phyloP scores from a whole-genome alignment of 2,329 filamentous ascomycete genomes.

The Phialophora chinensis region DNA sequence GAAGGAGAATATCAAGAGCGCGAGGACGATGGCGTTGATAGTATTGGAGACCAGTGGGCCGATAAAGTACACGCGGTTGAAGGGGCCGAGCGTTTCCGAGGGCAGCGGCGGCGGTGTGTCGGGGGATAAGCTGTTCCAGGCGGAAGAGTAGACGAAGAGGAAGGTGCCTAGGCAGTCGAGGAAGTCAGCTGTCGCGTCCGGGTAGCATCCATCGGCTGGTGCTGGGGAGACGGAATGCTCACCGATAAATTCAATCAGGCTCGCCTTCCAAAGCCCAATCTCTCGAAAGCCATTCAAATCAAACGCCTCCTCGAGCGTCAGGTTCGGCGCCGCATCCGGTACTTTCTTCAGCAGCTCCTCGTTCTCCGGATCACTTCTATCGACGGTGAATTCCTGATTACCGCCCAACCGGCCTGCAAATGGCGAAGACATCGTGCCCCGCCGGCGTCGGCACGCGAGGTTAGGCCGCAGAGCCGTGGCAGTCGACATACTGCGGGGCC shows the following conservation, averaged over 20 bases:
- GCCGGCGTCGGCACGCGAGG: slow-evolving; percentile 2
- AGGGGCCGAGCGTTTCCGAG: slow-evolving; percentile 40
- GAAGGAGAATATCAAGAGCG: slow-evolving; percentile 58
- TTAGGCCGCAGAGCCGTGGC: background rate
- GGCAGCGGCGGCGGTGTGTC: slow-evolving; percentile 22
- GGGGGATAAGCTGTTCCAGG: slow-evolving; percentile 34
- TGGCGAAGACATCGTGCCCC: slow-evolving; percentile 17
- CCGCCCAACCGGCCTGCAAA: slow-evolving; percentile 48
- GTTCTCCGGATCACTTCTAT: slow-evolving; percentile 42
- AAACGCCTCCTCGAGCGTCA: slow-evolving; percentile 47
- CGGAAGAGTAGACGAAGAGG: slow-evolving; percentile 42
- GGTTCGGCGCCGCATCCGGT: slow-evolving; percentile 52
- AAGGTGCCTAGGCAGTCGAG: slow-evolving; percentile 27
- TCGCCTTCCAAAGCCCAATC: slow-evolving; percentile 50
- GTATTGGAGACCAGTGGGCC: slow-evolving; percentile 47
- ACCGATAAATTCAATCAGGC: slow-evolving; percentile 50
- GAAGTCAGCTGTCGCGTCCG: background rate
- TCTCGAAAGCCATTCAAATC: slow-evolving; percentile 46
- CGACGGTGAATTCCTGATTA: slow-evolving; percentile 47
- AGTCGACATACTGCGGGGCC: slow-evolving; percentile 11
- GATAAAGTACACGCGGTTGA: slow-evolving; percentile 42
- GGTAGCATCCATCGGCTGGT: no score
- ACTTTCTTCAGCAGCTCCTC: slow-evolving; percentile 42
- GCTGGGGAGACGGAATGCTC: background rate
- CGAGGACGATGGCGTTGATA: slow-evolving; percentile 50